Conservation (phyloP, 768 basidiomycete genomes). For the Cystofilobasidium capitatum region DNA sequence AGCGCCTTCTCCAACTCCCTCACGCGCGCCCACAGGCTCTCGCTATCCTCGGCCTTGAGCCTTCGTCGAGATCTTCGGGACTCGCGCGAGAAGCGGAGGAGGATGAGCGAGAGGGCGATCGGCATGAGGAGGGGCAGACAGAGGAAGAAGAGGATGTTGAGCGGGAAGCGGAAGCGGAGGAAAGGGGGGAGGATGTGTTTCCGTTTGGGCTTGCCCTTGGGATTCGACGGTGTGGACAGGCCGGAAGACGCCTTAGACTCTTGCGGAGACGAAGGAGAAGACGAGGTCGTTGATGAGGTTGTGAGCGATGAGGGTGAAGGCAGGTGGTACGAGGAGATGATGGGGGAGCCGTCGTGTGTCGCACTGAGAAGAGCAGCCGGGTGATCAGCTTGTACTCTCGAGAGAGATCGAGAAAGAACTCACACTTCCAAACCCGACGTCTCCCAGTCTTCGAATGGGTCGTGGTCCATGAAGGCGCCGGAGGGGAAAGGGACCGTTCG, state of each 20-base stretch:
- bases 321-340: slow-evolving; percentile 50
- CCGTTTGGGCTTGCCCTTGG: neutral
- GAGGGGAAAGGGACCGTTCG: slow-evolving; percentile 72
- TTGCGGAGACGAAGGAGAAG: slow-evolving; percentile 20
- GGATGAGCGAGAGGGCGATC: slow-evolving; percentile 21
- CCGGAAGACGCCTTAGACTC: slow-evolving; percentile 46
- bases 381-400: slow-evolving; percentile 20
- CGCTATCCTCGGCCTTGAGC: neutral
- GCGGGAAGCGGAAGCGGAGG: slow-evolving; percentile 55
- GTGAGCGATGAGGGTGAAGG: slow-evolving; percentile 45
- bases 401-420: slow-evolving; percentile 31
- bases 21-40: slow-evolving; percentile 15
- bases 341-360: slow-evolving; percentile 44
- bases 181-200: slow-evolving; percentile 49
- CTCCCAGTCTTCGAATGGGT: slow-evolving; percentile 54
- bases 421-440: slow-evolving; percentile 57
- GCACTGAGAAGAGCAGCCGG: slow-evolving; percentile 33
- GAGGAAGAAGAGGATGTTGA: slow-evolving; percentile 53
- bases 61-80: neutral
- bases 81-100: slow-evolving; percentile 50
- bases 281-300: slow-evolving; percentile 25
- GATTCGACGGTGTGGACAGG: slow-evolving; percentile 34
- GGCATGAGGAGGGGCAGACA: slow-evolving; percentile 55
- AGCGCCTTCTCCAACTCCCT: slow-evolving; percentile 17
- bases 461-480: slow-evolving; percentile 57